Conservation (phyloP, 2,329 filamentous ascomycete genomes). For the Neonectria faginata region DNA sequence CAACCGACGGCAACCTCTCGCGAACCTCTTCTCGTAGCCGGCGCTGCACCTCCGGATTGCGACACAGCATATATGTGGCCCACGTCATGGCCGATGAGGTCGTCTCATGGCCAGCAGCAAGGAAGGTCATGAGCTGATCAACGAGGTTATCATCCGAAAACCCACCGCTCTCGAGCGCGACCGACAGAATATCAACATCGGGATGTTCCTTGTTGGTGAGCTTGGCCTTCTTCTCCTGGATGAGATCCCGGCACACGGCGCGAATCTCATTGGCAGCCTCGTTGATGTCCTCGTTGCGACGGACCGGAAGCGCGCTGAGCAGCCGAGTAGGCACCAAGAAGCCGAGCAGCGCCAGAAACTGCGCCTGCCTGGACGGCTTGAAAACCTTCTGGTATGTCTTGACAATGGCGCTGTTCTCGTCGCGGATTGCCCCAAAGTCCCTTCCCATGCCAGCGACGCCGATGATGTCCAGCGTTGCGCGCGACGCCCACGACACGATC, state of each 20-base stretch:
- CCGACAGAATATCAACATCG: slow-evolving; percentile 81
- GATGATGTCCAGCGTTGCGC: slow-evolving; percentile 81
- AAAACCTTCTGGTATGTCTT: slow-evolving; percentile 68
- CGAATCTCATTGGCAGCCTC: slow-evolving; percentile 71
- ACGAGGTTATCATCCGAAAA: slow-evolving; percentile 85
- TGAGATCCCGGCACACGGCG: slow-evolving; percentile 73
- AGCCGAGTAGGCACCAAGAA: slow-evolving; percentile 74
- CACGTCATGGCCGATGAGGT: slow-evolving; percentile 82
- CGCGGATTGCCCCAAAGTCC: slow-evolving; percentile 74
- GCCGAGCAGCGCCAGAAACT: slow-evolving; percentile 67
- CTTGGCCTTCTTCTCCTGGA: slow-evolving; percentile 74
- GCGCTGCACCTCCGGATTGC: slow-evolving; percentile 72
- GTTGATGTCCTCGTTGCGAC: slow-evolving; percentile 74
- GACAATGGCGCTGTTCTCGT: slow-evolving; percentile 70
- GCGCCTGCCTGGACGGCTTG: slow-evolving; percentile 62
- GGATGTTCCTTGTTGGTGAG: slow-evolving; percentile 59
- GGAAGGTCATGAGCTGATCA: slow-evolving; percentile 91
- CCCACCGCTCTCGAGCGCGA: slow-evolving; percentile 79
- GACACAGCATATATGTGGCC: slow-evolving; percentile 77
- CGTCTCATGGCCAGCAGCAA: slow-evolving; percentile 85
- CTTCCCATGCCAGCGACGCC: slow-evolving; percentile 77
- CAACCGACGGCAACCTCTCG: slow-evolving; percentile 64
- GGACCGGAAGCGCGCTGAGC: slow-evolving; percentile 72
- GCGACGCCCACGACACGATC: slow-evolving; percentile 71
- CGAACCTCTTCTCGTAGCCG: slow-evolving; percentile 77